A percentile compares a stretch with the other conserved stretches of the same genome.
These are phyloP conservation scores for Hylodesmum podocarpum DNA, from an alignment of 306 rosid species.

Conservation along the genomic window DNA sequence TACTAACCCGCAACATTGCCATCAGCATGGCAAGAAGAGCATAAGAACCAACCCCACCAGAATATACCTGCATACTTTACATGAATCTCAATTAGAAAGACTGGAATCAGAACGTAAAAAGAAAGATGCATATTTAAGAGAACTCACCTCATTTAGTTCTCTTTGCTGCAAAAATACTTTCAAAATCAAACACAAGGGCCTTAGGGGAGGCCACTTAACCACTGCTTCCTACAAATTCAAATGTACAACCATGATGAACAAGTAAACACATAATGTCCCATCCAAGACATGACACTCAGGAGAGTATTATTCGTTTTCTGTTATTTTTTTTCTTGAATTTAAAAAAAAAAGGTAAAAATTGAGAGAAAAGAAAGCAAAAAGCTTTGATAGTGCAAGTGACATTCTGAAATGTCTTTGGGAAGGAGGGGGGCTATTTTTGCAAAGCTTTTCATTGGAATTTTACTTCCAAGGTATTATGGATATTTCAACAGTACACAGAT, in stretches of 20 bases:
- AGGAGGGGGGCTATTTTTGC: background rate
- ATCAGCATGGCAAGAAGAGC: constrained; percentile 92
- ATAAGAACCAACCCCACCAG: constrained; percentile 96
- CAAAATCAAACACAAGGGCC: constrained; percentile 87
- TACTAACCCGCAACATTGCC: constrained; percentile 88
- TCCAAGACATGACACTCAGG: constrained; percentile 1
- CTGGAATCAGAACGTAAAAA: constrained; percentile 1
- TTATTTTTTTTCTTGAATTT: background rate
- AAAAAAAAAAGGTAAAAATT: background rate
- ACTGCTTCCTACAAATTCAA: constrained; percentile 68
- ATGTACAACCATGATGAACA: constrained; percentile 19
- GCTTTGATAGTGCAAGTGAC: background rate
- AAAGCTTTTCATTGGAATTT: constrained; percentile 5
- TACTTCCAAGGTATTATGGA: background rate
- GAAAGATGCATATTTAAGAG: background rate
- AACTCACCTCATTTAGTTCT: constrained; percentile 85
- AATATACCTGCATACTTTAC: constrained; percentile 70
- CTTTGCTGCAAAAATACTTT: constrained; percentile 95
- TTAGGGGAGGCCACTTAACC: constrained; percentile 72
- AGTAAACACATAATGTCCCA: background rate
- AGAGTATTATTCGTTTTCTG: background rate
- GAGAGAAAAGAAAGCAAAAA: background rate
- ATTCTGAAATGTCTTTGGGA: background rate
- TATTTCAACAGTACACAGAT: background rate
- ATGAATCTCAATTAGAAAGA: constrained; percentile 41